These are phyloP conservation scores for Spinellus fusiger DNA, from an alignment of 192 early-diverging fungal genomes.

Conservation along the genomic window DNA sequence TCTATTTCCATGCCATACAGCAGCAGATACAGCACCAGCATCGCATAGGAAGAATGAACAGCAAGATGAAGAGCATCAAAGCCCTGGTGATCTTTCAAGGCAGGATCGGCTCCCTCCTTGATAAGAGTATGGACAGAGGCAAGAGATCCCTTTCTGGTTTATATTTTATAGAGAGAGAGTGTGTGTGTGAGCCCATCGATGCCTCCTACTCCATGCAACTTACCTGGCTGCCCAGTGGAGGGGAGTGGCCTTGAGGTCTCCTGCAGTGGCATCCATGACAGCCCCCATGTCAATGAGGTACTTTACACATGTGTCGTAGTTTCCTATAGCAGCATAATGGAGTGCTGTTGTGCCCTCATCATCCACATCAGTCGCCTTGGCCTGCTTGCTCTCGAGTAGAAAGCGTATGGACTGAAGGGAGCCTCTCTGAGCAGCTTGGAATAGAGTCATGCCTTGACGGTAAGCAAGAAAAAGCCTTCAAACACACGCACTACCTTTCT, in stretches of 20 bases:
- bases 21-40: constrained; percentile 72
- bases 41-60: constrained; percentile 74
- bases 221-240: constrained; percentile 90
- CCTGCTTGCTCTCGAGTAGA: constrained; percentile 51
- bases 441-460: constrained; percentile 35
- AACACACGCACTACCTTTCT: neutral
- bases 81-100: constrained; percentile 71
- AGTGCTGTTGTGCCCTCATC: constrained; percentile 66
- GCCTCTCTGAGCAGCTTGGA: constrained; percentile 70
- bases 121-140: constrained; percentile 66
- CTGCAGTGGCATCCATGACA: constrained; percentile 66
- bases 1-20: constrained; percentile 71
- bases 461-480: neutral
- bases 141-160: constrained; percentile 61
- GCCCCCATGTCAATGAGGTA: constrained; percentile 78
- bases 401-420: constrained; percentile 48
- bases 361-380: constrained; percentile 51
- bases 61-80: constrained; percentile 89
- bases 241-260: constrained; percentile 77
- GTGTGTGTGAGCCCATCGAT: neutral
- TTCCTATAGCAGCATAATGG: constrained; percentile 83
- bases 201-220: neutral
- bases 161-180: neutral
- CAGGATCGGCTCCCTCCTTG: constrained; percentile 72
- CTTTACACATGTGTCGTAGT: constrained; percentile 61